Evolutionary conservation across 176 grass and related monocot genomes (phyloP).

Genomic region (Carex myosuroides): DNA sequence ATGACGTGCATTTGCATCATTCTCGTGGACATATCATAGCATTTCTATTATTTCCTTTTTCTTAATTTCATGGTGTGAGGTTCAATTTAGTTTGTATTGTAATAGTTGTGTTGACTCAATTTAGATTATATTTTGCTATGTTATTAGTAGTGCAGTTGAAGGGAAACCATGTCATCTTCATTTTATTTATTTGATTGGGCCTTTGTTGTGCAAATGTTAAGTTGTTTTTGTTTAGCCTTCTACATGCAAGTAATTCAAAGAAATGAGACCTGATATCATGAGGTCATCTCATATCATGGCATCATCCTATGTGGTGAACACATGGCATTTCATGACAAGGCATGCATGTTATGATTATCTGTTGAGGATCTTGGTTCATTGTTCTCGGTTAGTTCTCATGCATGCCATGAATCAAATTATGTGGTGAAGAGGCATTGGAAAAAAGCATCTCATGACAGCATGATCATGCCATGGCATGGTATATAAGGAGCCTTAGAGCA

Average conservation of each 20-base stretch:
- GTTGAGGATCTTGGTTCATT: slow-evolving; percentile 13
- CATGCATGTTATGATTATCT: slow-evolving; percentile 5
- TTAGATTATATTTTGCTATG: not conserved
- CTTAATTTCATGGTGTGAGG: not conserved
- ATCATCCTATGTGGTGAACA: slow-evolving; percentile 38
- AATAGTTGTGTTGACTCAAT: slow-evolving; percentile 11
- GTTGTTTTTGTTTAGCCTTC: not conserved
- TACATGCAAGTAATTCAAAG: not conserved
- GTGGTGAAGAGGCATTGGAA: not conserved
- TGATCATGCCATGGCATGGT: slow-evolving; percentile 4
- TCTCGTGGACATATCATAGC: slow-evolving; percentile 11
- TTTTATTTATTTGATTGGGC: slow-evolving; percentile 19
- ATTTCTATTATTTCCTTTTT: not conserved
- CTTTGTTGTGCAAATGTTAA: slow-evolving; percentile 11
- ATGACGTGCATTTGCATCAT: slow-evolving; percentile 9
- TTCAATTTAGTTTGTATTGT: slow-evolving; percentile 20
- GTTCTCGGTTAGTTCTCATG: not conserved
- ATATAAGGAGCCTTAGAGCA: slow-evolving; percentile 16
- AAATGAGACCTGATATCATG: slow-evolving; percentile 25
- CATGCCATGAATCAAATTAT: not conserved
- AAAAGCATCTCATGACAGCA: slow-evolving; percentile 17
- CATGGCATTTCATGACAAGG: not conserved
- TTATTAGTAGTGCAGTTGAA: not conserved
- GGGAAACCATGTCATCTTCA: slow-evolving; percentile 6
- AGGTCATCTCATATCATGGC: slow-evolving; percentile 56